These are phyloP conservation scores for Tetradesmus obliquus DNA, from an alignment of 139 green algal species.

Conservation along the genomic window DNA sequence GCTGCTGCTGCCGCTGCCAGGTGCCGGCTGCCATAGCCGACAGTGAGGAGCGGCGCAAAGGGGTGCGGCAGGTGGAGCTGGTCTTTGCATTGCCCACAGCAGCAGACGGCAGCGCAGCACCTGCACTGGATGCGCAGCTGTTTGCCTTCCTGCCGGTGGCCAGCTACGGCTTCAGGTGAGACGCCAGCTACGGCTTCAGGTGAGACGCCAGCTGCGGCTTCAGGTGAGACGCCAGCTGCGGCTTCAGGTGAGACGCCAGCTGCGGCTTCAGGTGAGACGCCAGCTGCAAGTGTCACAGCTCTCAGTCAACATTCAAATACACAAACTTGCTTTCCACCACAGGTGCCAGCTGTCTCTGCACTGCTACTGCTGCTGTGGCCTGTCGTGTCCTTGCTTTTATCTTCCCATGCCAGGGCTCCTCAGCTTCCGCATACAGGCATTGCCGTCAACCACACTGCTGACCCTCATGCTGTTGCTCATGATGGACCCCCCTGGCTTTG, in stretches of 20 bases:
- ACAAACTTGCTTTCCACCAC: too few relatives aligned
- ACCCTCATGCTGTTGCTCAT: too few relatives aligned
- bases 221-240: neutral
- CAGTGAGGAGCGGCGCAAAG: neutral
- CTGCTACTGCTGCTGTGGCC: too few relatives aligned
- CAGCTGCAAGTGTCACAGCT: neutral
- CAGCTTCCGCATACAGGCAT: too few relatives aligned
- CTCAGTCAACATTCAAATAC: too few relatives aligned
- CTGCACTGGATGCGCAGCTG: neutral
- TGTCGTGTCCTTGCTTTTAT: too few relatives aligned
- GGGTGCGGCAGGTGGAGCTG: constrained; percentile 6
- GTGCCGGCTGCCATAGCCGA: neutral
- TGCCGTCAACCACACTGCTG: too few relatives aligned
- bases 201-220: neutral
- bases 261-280: constrained; percentile 21
- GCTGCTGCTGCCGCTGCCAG: neutral
- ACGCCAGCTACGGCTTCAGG: constrained; percentile 42
- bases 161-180: constrained; percentile 32
- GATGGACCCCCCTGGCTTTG: too few relatives aligned
- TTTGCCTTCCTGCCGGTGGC: constrained; percentile 43
- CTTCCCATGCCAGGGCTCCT: too few relatives aligned
- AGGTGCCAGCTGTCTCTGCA: too few relatives aligned
- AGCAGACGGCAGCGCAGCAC: neutral
- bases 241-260: constrained; percentile 3
- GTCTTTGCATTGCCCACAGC: constrained; percentile 16